A percentile compares a stretch with the other conserved stretches of the same genome.
Conservation (phyloP, 495 filamentous ascomycete species). For the Xylaria sp. region DNA sequence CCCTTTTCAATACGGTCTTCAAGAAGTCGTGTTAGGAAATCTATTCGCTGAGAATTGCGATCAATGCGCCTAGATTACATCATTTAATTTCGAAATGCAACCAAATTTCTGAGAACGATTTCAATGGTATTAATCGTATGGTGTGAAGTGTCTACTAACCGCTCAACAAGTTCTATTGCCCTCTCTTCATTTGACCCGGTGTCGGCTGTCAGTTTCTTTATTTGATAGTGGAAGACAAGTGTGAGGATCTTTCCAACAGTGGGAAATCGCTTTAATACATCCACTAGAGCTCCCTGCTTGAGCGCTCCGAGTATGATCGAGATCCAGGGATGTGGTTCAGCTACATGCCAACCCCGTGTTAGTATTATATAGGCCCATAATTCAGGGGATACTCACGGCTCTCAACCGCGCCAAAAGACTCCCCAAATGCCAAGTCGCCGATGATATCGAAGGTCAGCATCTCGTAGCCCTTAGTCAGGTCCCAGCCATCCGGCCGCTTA, state of each 20-base stretch:
- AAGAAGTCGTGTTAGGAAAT: conserved; percentile 34
- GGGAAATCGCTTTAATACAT: conserved; percentile 28
- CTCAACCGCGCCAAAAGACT: conserved; percentile 46
- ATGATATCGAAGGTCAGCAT: conserved; percentile 42
- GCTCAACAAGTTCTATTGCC: conserved; percentile 25
- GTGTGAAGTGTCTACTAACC: background rate
- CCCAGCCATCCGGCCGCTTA: conserved; percentile 24
- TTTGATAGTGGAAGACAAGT: conserved; percentile 25
- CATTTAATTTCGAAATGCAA: conserved; percentile 4
- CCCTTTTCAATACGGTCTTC: background rate
- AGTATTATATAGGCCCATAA: background rate
- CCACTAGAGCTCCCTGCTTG: conserved; percentile 36
- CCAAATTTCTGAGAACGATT: background rate
- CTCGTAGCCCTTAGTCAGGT: conserved; percentile 39
- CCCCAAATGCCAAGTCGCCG: conserved; percentile 42
- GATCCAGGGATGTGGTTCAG: conserved; percentile 28
- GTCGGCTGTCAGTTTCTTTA: conserved; percentile 20
- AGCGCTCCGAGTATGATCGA: conserved; percentile 40
- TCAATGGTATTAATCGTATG: background rate
- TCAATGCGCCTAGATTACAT: conserved; percentile 12
- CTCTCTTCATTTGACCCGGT: conserved; percentile 18
- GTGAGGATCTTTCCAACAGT: conserved; percentile 15
- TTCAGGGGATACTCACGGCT: conserved; percentile 27
- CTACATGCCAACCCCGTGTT: background rate
- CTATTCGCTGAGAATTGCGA: conserved; percentile 27